These are phyloP conservation scores for Kwoniella sp. DNA, from an alignment of 768 basidiomycete species.

Conservation along the genomic window DNA sequence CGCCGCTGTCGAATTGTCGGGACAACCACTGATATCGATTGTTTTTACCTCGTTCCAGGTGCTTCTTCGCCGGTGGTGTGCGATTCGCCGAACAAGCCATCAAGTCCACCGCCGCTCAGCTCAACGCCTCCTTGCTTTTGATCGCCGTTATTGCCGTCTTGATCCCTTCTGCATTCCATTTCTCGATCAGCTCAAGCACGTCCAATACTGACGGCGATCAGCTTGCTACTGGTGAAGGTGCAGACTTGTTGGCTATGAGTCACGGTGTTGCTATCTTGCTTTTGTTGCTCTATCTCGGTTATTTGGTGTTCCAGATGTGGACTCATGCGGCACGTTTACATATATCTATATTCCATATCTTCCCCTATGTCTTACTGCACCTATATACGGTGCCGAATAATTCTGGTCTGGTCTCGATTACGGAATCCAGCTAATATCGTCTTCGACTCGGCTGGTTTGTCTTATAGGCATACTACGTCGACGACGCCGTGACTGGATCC, in stretches of 20 bases:
- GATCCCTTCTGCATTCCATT: conserved; percentile 56
- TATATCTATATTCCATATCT: too few species aligned
- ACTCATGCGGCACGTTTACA: conserved; percentile 59
- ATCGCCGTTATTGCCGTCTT: conserved; percentile 57
- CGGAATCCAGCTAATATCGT: conserved; percentile 52
- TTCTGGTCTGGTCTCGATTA: conserved; percentile 34
- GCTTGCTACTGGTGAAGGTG: conserved; percentile 54
- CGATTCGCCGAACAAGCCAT: conserved; percentile 63
- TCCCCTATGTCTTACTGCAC: background rate
- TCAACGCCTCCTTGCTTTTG: conserved; percentile 55
- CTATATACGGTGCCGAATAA: background rate
- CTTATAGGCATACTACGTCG: conserved; percentile 33
- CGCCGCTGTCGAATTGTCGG: too few species aligned
- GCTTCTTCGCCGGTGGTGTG: conserved; percentile 58
- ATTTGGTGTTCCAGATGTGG: conserved; percentile 64
- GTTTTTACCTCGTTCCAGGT: conserved; percentile 29
- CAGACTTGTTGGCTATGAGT: conserved; percentile 59
- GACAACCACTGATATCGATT: too few species aligned
- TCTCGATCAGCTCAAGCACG: conserved; percentile 30
- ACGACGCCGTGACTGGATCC: conserved; percentile 43
- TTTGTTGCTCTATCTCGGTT: conserved; percentile 58
- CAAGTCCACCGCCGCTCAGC: conserved; percentile 61
- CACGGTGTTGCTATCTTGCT: conserved; percentile 61
- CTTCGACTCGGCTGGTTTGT: conserved; percentile 13
- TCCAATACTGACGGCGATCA: conserved; percentile 47